Percentiles rank a stretch among this genome's conserved stretches.
Conservation (phyloP, 2,329 filamentous ascomycete genomes). For the Phialemoniopsis sp. region DNA sequence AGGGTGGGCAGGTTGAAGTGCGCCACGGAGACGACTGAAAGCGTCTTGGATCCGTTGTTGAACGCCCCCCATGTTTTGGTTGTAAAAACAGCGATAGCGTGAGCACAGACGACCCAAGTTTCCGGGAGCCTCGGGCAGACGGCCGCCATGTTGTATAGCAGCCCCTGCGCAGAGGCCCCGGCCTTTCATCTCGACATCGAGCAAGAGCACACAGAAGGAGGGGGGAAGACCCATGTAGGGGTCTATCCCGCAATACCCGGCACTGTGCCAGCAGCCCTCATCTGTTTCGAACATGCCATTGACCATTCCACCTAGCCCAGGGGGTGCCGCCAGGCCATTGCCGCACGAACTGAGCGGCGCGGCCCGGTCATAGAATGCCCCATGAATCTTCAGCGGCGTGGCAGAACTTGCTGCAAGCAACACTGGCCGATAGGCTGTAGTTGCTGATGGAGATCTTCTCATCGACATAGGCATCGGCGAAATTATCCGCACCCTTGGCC, state of each 20-base stretch:
- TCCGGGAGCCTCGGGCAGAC: constrained; percentile 38
- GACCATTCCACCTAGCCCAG: background rate
- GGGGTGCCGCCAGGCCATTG: too few relatives aligned
- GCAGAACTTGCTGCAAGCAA: constrained; percentile 99
- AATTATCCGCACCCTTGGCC: constrained; percentile 95
- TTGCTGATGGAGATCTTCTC: constrained; percentile 99
- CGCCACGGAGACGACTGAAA: constrained; percentile 51
- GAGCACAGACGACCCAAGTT: constrained; percentile 62
- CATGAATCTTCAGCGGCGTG: constrained; percentile 96
- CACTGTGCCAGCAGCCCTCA: too few relatives aligned
- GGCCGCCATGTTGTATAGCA: constrained; percentile 72
- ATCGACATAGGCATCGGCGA: constrained; percentile 90
- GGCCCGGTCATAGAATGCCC: constrained; percentile 72
- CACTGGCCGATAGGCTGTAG: constrained; percentile 93
- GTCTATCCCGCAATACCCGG: too few relatives aligned
- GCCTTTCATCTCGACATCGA: constrained; percentile 2
- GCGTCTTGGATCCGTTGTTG: constrained; percentile 71
- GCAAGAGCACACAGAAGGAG: constrained; percentile 2
- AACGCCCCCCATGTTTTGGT: constrained; percentile 76
- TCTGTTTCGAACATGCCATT: background rate
- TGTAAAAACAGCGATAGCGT: constrained; percentile 78
- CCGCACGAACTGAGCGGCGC: too few relatives aligned
- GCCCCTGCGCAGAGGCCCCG: constrained; percentile 31
- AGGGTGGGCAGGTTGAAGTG: constrained; percentile 63
- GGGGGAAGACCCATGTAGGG: constrained; percentile 5